phyloP scores from a whole-genome alignment of 192 early-diverging fungal genomes.

The Lobulomyces angularis region DNA sequence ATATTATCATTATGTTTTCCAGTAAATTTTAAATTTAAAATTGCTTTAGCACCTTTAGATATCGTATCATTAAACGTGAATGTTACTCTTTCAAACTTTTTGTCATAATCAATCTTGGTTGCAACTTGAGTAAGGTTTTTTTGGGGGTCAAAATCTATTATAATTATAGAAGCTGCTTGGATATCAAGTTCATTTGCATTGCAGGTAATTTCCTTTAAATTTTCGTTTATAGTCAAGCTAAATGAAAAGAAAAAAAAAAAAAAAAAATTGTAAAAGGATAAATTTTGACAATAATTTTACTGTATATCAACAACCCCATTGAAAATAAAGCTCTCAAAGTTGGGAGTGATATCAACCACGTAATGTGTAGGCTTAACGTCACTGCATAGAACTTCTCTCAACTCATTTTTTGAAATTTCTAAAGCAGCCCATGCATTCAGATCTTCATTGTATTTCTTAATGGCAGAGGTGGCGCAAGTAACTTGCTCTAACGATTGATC shows the following conservation, averaged over 20 bases:
- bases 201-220: conserved; percentile 17
- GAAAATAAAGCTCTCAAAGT: conserved; percentile 69
- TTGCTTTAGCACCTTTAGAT: conserved; percentile 26
- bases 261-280: no score
- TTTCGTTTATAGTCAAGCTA: conserved; percentile 31
- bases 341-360: conserved; percentile 62
- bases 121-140: conserved; percentile 25
- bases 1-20: conserved; percentile 30
- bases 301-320: conserved; percentile 66
- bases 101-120: conserved; percentile 23
- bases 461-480: no score
- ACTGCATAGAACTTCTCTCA: conserved; percentile 76
- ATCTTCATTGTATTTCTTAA: no score
- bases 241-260: no score
- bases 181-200: conserved; percentile 34
- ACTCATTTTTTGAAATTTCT: no score
- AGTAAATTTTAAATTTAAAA: conserved; percentile 30
- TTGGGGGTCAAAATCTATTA: no score
- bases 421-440: no score
- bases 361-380: conserved; percentile 79
- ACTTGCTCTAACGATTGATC: no score
- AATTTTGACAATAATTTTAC: no score
- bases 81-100: conserved; percentile 28
- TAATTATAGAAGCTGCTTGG: conserved; percentile 15
- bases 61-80: conserved; percentile 31